Base-by-base conservation (phyloP, 495 filamentous ascomycete genomes). In the Sordaria brevicollis region DNA sequence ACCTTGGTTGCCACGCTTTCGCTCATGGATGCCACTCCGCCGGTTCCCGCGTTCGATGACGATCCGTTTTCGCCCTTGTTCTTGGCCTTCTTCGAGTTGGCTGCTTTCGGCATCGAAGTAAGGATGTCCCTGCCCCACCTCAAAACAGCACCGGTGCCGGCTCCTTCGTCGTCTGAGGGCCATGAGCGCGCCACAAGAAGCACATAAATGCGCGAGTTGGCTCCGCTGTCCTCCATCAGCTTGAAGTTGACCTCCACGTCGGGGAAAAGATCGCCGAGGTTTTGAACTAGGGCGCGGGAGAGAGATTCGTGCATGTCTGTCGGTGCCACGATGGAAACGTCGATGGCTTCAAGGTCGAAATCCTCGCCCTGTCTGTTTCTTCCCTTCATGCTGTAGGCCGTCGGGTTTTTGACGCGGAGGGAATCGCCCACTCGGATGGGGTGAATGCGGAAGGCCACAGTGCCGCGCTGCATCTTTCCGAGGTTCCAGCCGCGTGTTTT, bases 71-170 rank as follows among this genome's bases (percentile, higher is more conserved):
- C 65, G n/a, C 10, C 33, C 41, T 70, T 66, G 31, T 8, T n/a
- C 36, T 77, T 78, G 67, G 71, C 72, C 66, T 81, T 83, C 36
- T 70, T 71, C 34, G 82, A 80, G 49, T 81, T 85, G 36, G 73
- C 70, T 17, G 77, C 81, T 71, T 81, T 81, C 33, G 83, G 86
- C 69, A 76, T 78, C 43, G 85, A 82, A n/a, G 83, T 84, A 4
- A 93, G 82, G 67, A 86, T 83, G 73, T 95, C 92, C 2, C 86
- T 76, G 2, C 89, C 92, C 75, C 93, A 87, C 35, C 85, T 84
- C 69, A 90, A 83, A 3, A 77, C 84, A 0, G 82, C 81, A 13
- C 49, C 49, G 25, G 49, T 6, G 49, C 25, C 25, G 49, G 49
- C 49, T 54, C 21, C 49, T 62, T 62, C 49, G 11, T 17, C 49